Evolutionary conservation across 345 rosid species (phyloP).

Genomic region (Citrus hindsii): DNA sequence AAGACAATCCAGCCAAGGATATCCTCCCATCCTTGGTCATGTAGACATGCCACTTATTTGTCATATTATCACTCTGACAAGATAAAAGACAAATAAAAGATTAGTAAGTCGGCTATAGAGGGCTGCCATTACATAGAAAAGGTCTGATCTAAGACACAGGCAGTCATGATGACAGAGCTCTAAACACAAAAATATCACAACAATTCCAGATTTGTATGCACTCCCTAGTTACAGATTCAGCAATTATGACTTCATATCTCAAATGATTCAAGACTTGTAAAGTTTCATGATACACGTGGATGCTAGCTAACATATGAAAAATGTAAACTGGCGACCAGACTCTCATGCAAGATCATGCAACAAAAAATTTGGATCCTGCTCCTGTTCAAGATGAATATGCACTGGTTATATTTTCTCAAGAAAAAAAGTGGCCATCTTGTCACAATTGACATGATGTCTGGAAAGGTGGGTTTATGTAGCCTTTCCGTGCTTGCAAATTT

Average conservation of each 20-base stretch:
- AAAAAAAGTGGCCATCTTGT: conserved; percentile 91
- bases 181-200: background rate
- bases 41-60: conserved; percentile 87
- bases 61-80: conserved; percentile 81
- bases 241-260: background rate
- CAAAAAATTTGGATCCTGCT: conserved; percentile 80
- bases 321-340: conserved; percentile 90
- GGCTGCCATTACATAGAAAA: background rate
- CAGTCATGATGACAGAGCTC: background rate
- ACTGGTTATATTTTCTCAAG: conserved; percentile 86
- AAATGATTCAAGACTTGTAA: background rate
- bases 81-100: background rate
- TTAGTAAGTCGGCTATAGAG: background rate
- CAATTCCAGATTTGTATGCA: background rate
- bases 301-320: conserved; percentile 21
- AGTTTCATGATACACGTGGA: background rate
- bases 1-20: conserved; percentile 79
- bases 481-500: conserved; percentile 1
- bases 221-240: background rate
- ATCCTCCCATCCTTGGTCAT: conserved; percentile 97
- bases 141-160: background rate
- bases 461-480: conserved; percentile 50
- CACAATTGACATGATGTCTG: conserved; percentile 97
- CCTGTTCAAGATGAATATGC: conserved; percentile 91
- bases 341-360: conserved; percentile 67